phyloP scores from a whole-genome alignment of 2,329 filamentous ascomycete species.

The Orbilia javanica region DNA sequence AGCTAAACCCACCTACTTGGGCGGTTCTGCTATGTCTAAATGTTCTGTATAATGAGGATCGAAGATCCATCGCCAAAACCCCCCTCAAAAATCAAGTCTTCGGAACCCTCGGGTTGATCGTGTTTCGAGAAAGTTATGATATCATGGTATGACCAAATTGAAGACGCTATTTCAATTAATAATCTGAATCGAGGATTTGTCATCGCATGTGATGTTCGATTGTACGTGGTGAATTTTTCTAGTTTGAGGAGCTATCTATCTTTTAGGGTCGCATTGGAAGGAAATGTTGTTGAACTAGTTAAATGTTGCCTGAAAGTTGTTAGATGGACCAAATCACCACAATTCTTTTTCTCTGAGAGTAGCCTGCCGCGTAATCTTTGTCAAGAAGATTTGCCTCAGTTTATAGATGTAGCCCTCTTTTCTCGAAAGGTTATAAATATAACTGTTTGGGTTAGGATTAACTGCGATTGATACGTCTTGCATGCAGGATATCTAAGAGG shows the following conservation, averaged over 20 bases:
- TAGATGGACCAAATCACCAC: background rate
- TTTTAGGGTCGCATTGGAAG: background rate
- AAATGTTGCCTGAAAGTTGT: slow-evolving; percentile 16
- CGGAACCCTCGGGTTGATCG: background rate
- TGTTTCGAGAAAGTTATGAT: background rate
- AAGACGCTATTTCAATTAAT: background rate
- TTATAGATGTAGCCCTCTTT: background rate
- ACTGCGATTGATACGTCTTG: background rate
- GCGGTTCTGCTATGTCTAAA: no score
- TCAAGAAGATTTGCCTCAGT: background rate
- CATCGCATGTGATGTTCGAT: background rate
- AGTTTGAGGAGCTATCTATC: background rate
- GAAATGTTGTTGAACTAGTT: background rate
- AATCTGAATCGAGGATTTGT: slow-evolving; percentile 5
- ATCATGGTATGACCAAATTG: background rate
- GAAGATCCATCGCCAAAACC: no score
- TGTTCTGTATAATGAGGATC: no score
- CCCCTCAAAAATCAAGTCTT: background rate
- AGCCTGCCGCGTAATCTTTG: background rate
- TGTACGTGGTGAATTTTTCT: background rate
- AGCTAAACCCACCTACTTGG: no score
- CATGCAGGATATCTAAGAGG: no score
- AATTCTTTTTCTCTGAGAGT: background rate
- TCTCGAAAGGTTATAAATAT: background rate
- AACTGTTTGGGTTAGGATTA: background rate